Evolutionary conservation across 805 yeast species (phyloP), one percentile per base, ranked within the genome.

Genomic region (Myxozyma vanderwaltii): DNA sequence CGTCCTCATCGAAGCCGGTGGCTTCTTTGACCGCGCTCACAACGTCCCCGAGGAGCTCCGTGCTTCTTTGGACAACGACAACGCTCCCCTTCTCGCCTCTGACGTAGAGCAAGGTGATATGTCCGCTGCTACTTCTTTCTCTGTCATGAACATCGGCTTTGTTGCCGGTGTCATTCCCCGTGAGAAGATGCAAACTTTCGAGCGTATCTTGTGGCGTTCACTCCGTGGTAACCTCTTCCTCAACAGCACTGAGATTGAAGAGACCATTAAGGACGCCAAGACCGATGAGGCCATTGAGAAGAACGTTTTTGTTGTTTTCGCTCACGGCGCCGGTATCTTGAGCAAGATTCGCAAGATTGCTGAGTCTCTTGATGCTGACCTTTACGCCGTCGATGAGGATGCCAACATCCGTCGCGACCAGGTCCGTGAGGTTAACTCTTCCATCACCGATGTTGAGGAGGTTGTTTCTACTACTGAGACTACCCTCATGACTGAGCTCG

Each of bases 151-250:
- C 63, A 76, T 78, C 29, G 78, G 75, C 56, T 84, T 86, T 64
- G 82, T 88, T 51, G 83, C 94, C 7, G 99, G 98, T 53, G 91
- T 92, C 13, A 85, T 94, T 47, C 80, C 84, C 45, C 81, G 94
- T 68, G 82, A 78, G 10, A 88, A 87, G 69, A 79, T 90, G 27
- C 82, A 80, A 15, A 78, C 86, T 1, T 77, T 94, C 63, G 91
- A 91, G 71, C 88, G 85, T 68, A 89, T 94, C 57, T 76, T 91
- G 49, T 94, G 97, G 96, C 82, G 99, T 75, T 84, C 90, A 19
- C 80, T 92, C 63, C 84, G 99, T 72, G 99, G 99, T 70, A 94
- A 94, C 72, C 77, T 95, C 65, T 89, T 82, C 69, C 82, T 91
- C 72, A 85, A 86, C 66, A 82, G 87, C 63, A 81, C 82, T 49